A percentile compares a stretch with the other conserved stretches of the same genome.
These are phyloP conservation scores for Vicia faba DNA, from an alignment of 306 rosid genomes.

Conservation along the genomic window DNA sequence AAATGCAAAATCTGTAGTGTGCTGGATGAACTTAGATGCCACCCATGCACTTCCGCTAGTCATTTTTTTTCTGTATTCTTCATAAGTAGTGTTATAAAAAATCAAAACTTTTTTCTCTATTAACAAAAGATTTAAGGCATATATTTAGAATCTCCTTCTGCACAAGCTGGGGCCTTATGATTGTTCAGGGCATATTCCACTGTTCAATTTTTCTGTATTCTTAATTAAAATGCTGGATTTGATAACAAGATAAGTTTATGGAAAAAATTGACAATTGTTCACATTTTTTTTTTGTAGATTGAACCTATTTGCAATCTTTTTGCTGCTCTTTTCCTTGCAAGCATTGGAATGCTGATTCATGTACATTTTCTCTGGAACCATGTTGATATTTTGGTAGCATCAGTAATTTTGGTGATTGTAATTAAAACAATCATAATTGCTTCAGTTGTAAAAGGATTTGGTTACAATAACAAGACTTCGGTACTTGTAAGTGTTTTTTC, in stretches of 20 bases:
- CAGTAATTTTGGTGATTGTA: constrained; percentile 85
- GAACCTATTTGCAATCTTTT: constrained; percentile 95
- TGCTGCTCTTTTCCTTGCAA: constrained; percentile 94
- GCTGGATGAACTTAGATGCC: constrained; percentile 18
- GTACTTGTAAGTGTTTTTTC: constrained; percentile 73
- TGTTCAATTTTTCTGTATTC: constrained; percentile 16
- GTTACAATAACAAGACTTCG: constrained; percentile 88
- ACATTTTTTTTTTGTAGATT: constrained; percentile 57
- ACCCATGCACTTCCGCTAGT: constrained; percentile 15
- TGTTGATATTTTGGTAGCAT: constrained; percentile 92
- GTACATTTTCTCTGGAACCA: constrained; percentile 98
- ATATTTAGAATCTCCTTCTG: constrained; percentile 18
- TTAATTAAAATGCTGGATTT: constrained; percentile 25
- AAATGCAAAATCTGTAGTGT: neutral
- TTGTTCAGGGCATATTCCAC: neutral
- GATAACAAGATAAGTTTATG: constrained; percentile 20
- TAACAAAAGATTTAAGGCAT: constrained; percentile 14
- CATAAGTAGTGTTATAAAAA: neutral
- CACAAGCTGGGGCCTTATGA: constrained; percentile 15
- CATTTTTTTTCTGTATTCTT: constrained; percentile 30
- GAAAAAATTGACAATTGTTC: constrained; percentile 31
- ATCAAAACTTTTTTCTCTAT: constrained; percentile 4
- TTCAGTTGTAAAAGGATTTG: constrained; percentile 91
- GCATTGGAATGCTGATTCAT: constrained; percentile 97
- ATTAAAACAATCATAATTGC: constrained; percentile 80